Evolutionary conservation across 2,329 filamentous ascomycete species (phyloP), one percentile per base, ranked within the genome.

Genomic region (Aureobasidium sp.): DNA sequence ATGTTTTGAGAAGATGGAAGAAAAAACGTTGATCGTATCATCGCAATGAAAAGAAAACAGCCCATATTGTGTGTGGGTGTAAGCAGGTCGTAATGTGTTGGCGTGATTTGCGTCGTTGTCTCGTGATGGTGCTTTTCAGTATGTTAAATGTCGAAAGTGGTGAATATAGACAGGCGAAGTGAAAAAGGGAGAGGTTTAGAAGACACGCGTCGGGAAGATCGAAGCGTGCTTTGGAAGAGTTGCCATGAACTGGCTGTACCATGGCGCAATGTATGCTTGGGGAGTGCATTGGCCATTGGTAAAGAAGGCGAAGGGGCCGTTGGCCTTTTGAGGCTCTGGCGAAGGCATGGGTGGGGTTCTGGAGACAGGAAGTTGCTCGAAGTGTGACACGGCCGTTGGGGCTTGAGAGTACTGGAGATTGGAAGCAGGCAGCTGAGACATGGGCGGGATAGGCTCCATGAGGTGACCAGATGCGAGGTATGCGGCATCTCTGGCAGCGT

Each of bases 211-310:
- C 20, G 62, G 64, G 47, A 65, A 57, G 58, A 65, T 62, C 17
- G 57, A 64, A 45, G 64, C 64, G 58, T 65, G 64, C 55, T 65
- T 65, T 14, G 62, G 60, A 20, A 65, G 59, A 15, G 56, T 58
- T 20, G 64, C 58, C 44, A 65, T 63, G 58, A 65, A 63, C 27
- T 63, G 62, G 48, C 62, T 64, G 47, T 61, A 65, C 64, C 64
- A 65, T 41, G 64, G 56, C 11, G 62, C 56, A 55, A 62, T 56
- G 52, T 65, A 65, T 14, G 64, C 57, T 25, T 65, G 62, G 27
- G 64, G 62, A 41, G 62, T 62, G 39, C 64, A 65, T 36, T 57
- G 56, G 20, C 59, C 48, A 29, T 41, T 45, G 41, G 59, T 52
- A 27, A 53, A 55, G 42, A 55, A 49, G 31, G 61, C 42, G 52